These are phyloP conservation scores for Sphagnum contortum DNA, from an alignment of 225 moss, liverwort and hornwort species.

Conservation along the genomic window DNA sequence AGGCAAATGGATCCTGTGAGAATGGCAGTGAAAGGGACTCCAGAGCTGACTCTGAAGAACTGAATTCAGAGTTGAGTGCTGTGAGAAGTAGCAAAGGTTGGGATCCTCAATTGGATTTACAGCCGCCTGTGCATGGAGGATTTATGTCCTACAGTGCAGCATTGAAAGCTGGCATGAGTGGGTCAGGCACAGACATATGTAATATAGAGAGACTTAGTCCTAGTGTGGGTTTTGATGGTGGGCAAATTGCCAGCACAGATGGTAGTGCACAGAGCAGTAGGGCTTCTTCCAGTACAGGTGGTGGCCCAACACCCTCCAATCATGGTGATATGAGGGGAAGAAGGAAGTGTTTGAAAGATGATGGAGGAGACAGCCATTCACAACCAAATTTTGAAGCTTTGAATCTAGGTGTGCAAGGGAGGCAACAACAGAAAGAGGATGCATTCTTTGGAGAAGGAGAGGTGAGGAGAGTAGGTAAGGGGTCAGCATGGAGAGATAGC, in stretches of 20 bases:
- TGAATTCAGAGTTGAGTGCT: constrained; percentile 38
- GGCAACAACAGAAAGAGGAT: constrained; percentile 40
- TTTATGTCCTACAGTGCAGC: constrained; percentile 97
- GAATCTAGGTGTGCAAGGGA: constrained; percentile 37
- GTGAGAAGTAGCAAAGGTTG: constrained; percentile 36
- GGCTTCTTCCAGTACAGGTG: constrained; percentile 34
- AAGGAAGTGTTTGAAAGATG: constrained; percentile 38
- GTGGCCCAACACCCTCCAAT: constrained; percentile 8
- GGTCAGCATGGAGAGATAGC: constrained; percentile 46
- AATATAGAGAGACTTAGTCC: constrained; percentile 36
- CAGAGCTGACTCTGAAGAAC: constrained; percentile 62
- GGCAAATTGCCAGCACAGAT: constrained; percentile 15
- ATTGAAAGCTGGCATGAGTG: constrained; percentile 84
- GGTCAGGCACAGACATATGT: constrained; percentile 34
- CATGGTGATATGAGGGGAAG: constrained; percentile 8
- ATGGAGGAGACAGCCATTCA: constrained; percentile 31
- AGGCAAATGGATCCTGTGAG: constrained; percentile 57
- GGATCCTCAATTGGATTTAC: constrained; percentile 38
- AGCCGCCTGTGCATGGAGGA: constrained; percentile 46
- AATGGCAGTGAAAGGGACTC: constrained; percentile 54
- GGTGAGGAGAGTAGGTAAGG: constrained; percentile 33
- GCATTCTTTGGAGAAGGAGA: constrained; percentile 27
- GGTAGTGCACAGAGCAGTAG: constrained; percentile 12
- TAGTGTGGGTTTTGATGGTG: constrained; percentile 26
- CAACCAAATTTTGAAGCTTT: constrained; percentile 27